Evolutionary conservation across 2,329 filamentous ascomycete genomes (phyloP), one percentile per base, ranked within the genome.

Genomic region (Trichophyton benhamiae): DNA sequence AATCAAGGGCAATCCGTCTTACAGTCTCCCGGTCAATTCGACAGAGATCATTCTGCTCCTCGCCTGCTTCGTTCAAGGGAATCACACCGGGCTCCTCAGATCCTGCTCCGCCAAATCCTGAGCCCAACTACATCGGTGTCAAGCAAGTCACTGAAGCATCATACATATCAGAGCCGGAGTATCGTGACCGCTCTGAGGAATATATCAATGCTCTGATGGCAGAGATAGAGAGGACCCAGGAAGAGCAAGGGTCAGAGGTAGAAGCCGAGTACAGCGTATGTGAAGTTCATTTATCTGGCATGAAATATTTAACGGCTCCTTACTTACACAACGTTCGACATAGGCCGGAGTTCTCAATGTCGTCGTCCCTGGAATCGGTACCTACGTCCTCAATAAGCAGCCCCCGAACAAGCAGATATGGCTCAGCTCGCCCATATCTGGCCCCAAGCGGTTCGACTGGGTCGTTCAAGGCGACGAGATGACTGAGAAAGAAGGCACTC

Each of bases 351-450:
- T 97, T 61, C 81, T 97, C 67, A 91, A 86, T 65, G 80, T 97
- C 69, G 80, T 78, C 5, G 83, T 89, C 67, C 83, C 84, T 1
- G 78, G 80, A 11, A 79, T 84, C 58, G 91, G 91, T 64, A 92
- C 84, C 33, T 99, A 95, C 72, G 89, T 99, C 63, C 82, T 99
- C 77, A 99, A 99, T 83, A 99, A 99, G 76, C 94, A 99, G 75
- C 94, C 94, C 0, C 91, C 92, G 20, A 97, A 96, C 80, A 94
- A 91, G 79, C 94, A 87, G 72, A 96, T 99, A 71, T 99, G 94
- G 94, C 84, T 97, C 53, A 94, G 89, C 42, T 95, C 90, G 49
- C 94, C 94, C 3, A 79, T 90, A 60, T 91, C 89, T 4, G 94
- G 94, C 0, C 94, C 94, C 13, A 96, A 96, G 77, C 86, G 92